Conservation (phyloP, 306 rosid genomes). For the Vicia sativa region DNA sequence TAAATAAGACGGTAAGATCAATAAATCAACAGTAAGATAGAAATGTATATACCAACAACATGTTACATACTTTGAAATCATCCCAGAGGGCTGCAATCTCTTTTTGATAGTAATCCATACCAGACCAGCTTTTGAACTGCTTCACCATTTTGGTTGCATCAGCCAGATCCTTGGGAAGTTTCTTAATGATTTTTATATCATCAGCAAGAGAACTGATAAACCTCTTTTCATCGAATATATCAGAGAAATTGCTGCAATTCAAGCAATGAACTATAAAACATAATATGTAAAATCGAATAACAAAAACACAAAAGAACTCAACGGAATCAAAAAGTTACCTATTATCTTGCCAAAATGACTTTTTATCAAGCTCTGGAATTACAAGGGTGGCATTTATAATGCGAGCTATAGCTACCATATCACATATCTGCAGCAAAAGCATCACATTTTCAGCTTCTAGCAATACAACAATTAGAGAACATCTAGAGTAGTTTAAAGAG, state of each 20-base stretch:
- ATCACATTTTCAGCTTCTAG: slow-evolving; percentile 39
- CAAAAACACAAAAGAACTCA: not conserved
- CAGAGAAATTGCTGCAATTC: slow-evolving; percentile 77
- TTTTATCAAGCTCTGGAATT: slow-evolving; percentile 91
- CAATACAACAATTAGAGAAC: not conserved
- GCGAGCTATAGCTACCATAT: slow-evolving; percentile 96
- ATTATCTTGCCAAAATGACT: slow-evolving; percentile 85
- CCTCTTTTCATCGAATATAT: slow-evolving; percentile 81
- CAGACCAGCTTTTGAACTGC: slow-evolving; percentile 94
- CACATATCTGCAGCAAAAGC: slow-evolving; percentile 75
- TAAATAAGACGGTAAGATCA: slow-evolving; percentile 27
- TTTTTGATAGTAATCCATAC: slow-evolving; percentile 74
- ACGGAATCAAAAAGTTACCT: slow-evolving; percentile 54
- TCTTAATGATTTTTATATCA: slow-evolving; percentile 74
- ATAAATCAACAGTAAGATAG: slow-evolving; percentile 16
- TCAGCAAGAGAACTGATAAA: slow-evolving; percentile 73
- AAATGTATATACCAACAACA: slow-evolving; percentile 33
- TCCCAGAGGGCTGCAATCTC: slow-evolving; percentile 85
- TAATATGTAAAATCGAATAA: slow-evolving; percentile 21
- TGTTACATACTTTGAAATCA: slow-evolving; percentile 54
- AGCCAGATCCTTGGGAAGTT: slow-evolving; percentile 65
- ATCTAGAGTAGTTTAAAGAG: slow-evolving; percentile 18
- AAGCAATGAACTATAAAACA: slow-evolving; percentile 37
- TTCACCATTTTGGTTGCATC: slow-evolving; percentile 56
- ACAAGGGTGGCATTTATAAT: slow-evolving; percentile 92